Evolutionary conservation across 305 asterid genomes (phyloP).

Genomic region (Coffea humblotiana): DNA sequence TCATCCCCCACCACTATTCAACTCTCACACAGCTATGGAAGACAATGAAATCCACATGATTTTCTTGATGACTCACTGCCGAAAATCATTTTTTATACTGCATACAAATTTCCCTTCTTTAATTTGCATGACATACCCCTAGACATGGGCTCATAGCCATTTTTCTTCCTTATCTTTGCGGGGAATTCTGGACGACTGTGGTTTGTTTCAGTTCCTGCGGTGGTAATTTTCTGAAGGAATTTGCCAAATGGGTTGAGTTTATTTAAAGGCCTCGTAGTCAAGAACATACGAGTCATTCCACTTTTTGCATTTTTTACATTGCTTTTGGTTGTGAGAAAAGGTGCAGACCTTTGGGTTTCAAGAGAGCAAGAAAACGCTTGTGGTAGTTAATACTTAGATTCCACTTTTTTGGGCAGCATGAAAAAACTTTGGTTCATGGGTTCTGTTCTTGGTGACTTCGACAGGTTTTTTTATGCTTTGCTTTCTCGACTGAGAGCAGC

Average conservation of each 20-base stretch:
- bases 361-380: neutral
- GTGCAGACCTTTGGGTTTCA: constrained; percentile 12
- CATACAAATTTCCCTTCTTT: neutral
- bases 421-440: constrained; percentile 50
- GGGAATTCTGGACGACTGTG: constrained; percentile 13
- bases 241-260: constrained; percentile 28
- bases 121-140: neutral
- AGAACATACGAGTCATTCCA: neutral
- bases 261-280: constrained; percentile 10
- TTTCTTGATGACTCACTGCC: constrained; percentile 28
- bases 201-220: neutral
- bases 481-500: constrained; percentile 33
- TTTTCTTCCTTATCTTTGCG: constrained; percentile 22
- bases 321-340: constrained; percentile 13
- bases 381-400: neutral
- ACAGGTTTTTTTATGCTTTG: constrained; percentile 36
- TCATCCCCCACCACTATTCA: neutral
- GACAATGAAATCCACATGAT: constrained; percentile 26
- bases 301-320: neutral
- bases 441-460: constrained; percentile 46
- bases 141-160: constrained; percentile 22
- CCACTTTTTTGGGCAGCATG: constrained; percentile 34
- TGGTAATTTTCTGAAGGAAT: neutral
- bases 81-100: constrained; percentile 16
- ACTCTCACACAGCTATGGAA: constrained; percentile 15